Conservation (phyloP, 2,329 filamentous ascomycete genomes). For the Phoma sp. region DNA sequence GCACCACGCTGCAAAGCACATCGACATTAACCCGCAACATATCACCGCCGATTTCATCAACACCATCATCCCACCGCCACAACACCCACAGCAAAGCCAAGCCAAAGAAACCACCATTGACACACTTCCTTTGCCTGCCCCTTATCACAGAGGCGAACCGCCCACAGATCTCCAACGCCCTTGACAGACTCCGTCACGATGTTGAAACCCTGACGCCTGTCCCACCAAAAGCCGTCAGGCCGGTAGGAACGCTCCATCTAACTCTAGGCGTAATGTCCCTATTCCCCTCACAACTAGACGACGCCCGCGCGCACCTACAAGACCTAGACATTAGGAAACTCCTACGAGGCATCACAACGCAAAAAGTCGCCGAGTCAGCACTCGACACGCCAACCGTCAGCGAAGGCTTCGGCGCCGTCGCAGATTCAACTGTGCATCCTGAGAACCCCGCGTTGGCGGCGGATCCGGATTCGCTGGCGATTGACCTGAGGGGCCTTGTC, state of each 20-base stretch:
- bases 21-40: conserved; percentile 15
- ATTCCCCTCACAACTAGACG: conserved; percentile 56
- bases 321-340: conserved; percentile 52
- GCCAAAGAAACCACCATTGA: conserved; percentile 59
- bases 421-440: conserved; percentile 26
- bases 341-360: conserved; percentile 28
- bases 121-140: conserved; percentile 80
- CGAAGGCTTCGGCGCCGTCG: conserved; percentile 38
- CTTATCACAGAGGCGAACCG: conserved; percentile 69
- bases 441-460: background rate
- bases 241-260: conserved; percentile 81
- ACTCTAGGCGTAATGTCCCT: conserved; percentile 89
- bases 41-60: conserved; percentile 21
- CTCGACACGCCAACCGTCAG: conserved; percentile 32
- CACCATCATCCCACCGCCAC: too few relatives aligned
- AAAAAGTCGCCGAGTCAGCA: conserved; percentile 20
- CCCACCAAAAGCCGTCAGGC: conserved; percentile 73
- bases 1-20: conserved; percentile 30
- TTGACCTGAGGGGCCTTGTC: conserved; percentile 59
- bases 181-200: conserved; percentile 64
- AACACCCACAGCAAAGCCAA: conserved; percentile 20
- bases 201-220: conserved; percentile 62
- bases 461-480: conserved; percentile 36
- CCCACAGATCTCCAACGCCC: conserved; percentile 68
- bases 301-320: conserved; percentile 52